A percentile compares a stretch with the other conserved stretches of the same genome.
phyloP scores from a whole-genome alignment of 2,329 filamentous ascomycete genomes.

The Diaporthe citri region DNA sequence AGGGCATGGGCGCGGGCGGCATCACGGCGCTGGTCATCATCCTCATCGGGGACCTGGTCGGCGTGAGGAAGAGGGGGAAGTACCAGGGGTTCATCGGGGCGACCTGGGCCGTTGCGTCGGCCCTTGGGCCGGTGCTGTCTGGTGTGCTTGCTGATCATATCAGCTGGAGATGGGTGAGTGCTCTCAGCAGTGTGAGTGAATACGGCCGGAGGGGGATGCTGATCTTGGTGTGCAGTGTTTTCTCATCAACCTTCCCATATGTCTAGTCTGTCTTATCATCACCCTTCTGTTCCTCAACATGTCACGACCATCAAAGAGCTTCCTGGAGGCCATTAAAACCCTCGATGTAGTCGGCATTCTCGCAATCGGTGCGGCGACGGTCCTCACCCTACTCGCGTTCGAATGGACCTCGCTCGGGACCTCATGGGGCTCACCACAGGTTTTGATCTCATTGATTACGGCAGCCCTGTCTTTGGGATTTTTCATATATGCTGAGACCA shows the following conservation, averaged over 20 bases:
- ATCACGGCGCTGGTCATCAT: slow-evolving; percentile 34
- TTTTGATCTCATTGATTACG: slow-evolving; percentile 24
- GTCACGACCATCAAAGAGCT: slow-evolving; percentile 24
- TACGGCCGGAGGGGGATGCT: not conserved
- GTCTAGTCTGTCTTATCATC: slow-evolving; percentile 24
- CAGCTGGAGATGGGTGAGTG: slow-evolving; percentile 37
- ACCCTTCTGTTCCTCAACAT: slow-evolving; percentile 34
- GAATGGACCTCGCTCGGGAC: slow-evolving; percentile 30
- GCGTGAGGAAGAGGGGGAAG: slow-evolving; percentile 30
- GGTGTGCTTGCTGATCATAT: slow-evolving; percentile 34
- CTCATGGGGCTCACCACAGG: slow-evolving; percentile 22
- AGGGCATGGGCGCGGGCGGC: slow-evolving; percentile 20
- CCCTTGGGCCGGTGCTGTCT: slow-evolving; percentile 31
- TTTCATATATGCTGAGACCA: slow-evolving; percentile 32
- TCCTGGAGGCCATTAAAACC: not conserved
- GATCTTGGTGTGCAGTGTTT: slow-evolving; percentile 24
- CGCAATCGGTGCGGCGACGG: slow-evolving; percentile 8
- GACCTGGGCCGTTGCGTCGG: slow-evolving; percentile 35
- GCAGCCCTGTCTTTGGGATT: slow-evolving; percentile 2
- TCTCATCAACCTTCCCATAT: slow-evolving; percentile 33
- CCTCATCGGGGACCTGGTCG: slow-evolving; percentile 32
- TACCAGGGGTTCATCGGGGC: slow-evolving; percentile 37
- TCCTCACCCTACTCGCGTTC: slow-evolving; percentile 17
- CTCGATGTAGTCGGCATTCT: slow-evolving; percentile 27
- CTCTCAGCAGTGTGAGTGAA: not conserved